Conservation (phyloP, 768 basidiomycete species). For the Pholiota conissans region DNA sequence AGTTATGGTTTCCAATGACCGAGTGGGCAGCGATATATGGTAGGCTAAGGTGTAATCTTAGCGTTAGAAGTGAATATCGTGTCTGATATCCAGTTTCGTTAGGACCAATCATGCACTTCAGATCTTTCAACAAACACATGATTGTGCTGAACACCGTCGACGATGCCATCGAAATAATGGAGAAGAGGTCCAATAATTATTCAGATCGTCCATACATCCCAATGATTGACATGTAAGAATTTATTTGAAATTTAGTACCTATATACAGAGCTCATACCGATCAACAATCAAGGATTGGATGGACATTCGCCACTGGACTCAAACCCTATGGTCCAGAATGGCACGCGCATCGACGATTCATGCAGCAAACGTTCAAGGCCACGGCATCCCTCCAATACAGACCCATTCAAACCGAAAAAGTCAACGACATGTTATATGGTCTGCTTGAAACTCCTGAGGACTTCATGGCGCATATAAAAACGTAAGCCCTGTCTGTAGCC, state of each 20-base stretch:
- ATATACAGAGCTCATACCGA: background rate
- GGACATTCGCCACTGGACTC: slow-evolving; percentile 25
- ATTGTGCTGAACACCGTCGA: slow-evolving; percentile 22
- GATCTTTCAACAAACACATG: slow-evolving; percentile 10
- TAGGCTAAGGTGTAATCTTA: no score
- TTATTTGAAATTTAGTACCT: background rate
- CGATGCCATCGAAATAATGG: slow-evolving; percentile 22
- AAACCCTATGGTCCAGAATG: slow-evolving; percentile 29
- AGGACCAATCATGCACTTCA: no score
- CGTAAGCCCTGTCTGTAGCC: no score
- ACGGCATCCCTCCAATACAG: slow-evolving; percentile 17
- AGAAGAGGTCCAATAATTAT: slow-evolving; percentile 16
- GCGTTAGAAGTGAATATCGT: no score
- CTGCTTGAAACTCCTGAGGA: slow-evolving; percentile 9
- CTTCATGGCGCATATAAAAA: slow-evolving; percentile 8
- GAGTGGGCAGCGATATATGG: no score
- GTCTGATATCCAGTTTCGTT: no score
- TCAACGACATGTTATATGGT: slow-evolving; percentile 13
- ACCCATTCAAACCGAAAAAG: slow-evolving; percentile 23
- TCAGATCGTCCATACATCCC: slow-evolving; percentile 15
- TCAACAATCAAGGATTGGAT: slow-evolving; percentile 32
- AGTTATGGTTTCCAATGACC: background rate
- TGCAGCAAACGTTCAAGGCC: slow-evolving; percentile 26
- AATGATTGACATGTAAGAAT: slow-evolving; percentile 22
- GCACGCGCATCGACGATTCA: slow-evolving; percentile 27